Evolutionary conservation across 1,284 basidiomycete species (phyloP), one percentile per base, ranked within the genome.

Genomic region (Naganishia sp.): DNA sequence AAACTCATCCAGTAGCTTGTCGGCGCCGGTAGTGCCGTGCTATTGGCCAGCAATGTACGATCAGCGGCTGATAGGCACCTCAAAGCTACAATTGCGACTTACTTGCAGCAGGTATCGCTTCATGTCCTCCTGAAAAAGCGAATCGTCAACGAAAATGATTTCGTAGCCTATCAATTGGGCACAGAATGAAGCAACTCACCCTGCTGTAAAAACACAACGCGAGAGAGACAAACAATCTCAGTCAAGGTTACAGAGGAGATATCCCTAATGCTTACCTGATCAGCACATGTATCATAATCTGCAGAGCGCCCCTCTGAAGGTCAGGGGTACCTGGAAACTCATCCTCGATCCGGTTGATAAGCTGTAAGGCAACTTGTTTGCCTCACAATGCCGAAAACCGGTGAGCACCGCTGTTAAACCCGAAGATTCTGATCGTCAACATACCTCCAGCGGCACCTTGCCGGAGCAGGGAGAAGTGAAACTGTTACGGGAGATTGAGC

Each of bases 231-330:
- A 39, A 7, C 7, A 39, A 39, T 39, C 13, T 39, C 36, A 39
- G 1, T 13, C 13, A 10, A 13, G 13, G 36, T 13, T 7, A 39
- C 36, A 39, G 6, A 23, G 48, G 21, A 49, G 48, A 13, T 6
- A 9, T 49, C 3, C 21, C 5, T 49, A 13, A 4, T 6, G 21
- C 57, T 42, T 52, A 61, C 57, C 49, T 49, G 21, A 61, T 39
- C 48, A 61, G 33, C n/a, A 61, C 57, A 52, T 61, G 57, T 16
- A 61, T 16, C 11, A 61, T 44, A 3, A 61, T 28, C 10, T 50
- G 48, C 2, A 49, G 21, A 5, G 57, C 10, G 6, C 6, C n/a
- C 23, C 4, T 18, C 10, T 10, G 7, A n/a, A 18, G 23, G 7
- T 56, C 18, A n/a, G 36, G 25, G 18, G 28, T 9, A 16, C 33